Evolutionary conservation across 108 stramenopile genomes (phyloP), one percentile per base, ranked within the genome.

Genomic region (Nitzschia sp.): DNA sequence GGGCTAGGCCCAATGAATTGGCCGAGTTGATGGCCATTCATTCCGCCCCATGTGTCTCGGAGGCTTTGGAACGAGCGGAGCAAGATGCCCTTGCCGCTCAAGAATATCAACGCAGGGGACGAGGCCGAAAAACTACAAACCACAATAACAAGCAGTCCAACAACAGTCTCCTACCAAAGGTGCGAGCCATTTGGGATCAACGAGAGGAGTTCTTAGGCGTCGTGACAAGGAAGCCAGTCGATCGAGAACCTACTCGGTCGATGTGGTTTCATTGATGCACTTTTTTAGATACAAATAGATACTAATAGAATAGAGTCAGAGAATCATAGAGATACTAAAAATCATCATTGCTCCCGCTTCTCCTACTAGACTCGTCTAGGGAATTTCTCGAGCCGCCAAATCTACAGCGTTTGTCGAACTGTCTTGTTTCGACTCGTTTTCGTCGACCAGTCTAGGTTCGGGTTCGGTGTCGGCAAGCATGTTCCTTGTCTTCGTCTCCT

Each of bases 71-170:
- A 1, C 61, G 61, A 2, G 61, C 61, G 0, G 1, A 24, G 18
- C 2, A 25, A 25, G 61, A 62, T 42, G 61, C 31, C 32, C 15
- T 23, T 11, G 61, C 35, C 3, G 61, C 61, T 1, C 0, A 46
- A 24, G 0, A n/a, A 25, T 62, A 62, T 62, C 61, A 62, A 51
- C 38, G 15, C 38, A n/a, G n/a, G n/a, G n/a, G n/a, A n/a, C n/a
- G n/a, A n/a, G n/a, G n/a, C n/a, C n/a, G n/a, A n/a, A n/a, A n/a
- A n/a, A n/a, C n/a, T n/a, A n/a, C n/a, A n/a, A n/a, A n/a, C n/a
- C n/a, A 42, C 6, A 42, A 13, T 9, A 13, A 6, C 38, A 42
- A 42, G 13, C 38, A 42, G 9, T 42, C 38, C 9, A 42, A 42
- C 13, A 13, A 9, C 38, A 42, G 6, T 13, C 38, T 42, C 13